Conservation (phyloP, 2,329 filamentous ascomycete genomes). For the Trichoderma citrinoviride region DNA sequence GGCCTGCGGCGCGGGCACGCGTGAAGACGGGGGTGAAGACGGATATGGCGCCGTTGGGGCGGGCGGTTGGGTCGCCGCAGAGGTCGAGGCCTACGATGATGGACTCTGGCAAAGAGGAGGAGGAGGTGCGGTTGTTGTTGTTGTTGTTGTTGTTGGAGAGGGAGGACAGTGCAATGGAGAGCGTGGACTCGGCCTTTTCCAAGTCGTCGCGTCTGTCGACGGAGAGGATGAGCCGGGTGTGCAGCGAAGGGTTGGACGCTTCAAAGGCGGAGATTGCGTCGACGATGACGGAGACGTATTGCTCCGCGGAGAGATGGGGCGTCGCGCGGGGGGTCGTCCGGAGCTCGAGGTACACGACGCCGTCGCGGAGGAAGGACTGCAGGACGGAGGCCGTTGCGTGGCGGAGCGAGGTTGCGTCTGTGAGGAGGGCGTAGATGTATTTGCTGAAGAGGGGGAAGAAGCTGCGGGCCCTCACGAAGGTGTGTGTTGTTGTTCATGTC, state of each 20-base stretch:
- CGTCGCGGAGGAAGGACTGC: conserved; percentile 64
- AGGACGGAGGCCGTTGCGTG: conserved; percentile 66
- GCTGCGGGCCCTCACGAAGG: no score
- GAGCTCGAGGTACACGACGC: conserved; percentile 74
- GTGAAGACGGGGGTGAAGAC: conserved; percentile 60
- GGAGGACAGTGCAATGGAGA: conserved; percentile 62
- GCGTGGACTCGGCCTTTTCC: conserved; percentile 59
- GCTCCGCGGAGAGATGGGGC: conserved; percentile 54
- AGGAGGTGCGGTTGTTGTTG: neutral
- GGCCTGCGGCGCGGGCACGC: conserved; percentile 50
- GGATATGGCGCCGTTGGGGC: conserved; percentile 55
- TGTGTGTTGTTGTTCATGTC: no score
- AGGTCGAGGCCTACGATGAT: conserved; percentile 71
- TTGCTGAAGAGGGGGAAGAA: conserved; percentile 77
- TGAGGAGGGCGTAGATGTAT: conserved; percentile 75
- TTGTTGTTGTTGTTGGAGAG: conserved; percentile 27
- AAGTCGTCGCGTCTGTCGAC: conserved; percentile 65
- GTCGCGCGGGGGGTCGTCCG: conserved; percentile 73
- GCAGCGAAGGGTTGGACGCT: conserved; percentile 44
- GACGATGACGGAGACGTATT: conserved; percentile 66
- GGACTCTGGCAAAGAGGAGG: no score
- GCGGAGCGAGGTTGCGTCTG: conserved; percentile 56
- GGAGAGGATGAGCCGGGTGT: conserved; percentile 67
- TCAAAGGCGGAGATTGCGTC: conserved; percentile 57
- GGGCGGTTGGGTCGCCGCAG: conserved; percentile 65